phyloP scores from a whole-genome alignment of 306 rosid genomes.

The Sophora flavescens region DNA sequence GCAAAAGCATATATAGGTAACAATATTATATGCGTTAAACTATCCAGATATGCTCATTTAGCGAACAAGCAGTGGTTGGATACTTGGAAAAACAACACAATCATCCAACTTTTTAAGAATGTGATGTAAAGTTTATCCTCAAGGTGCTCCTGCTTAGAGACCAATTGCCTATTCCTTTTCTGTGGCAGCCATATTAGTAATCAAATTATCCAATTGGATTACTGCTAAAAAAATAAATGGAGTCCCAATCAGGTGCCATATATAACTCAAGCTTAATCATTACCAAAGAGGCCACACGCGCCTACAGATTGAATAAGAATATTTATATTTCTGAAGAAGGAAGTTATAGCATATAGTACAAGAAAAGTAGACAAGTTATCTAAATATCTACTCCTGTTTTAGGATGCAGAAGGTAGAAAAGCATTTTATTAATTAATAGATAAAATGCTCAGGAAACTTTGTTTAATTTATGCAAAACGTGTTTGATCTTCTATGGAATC shows the following conservation, averaged over 20 bases:
- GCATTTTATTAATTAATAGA: neutral
- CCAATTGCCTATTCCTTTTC: neutral
- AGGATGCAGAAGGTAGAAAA: neutral
- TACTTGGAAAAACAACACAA: conserved; percentile 17
- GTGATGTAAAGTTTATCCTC: conserved; percentile 54
- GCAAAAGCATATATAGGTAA: conserved; percentile 23
- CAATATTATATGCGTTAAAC: conserved; percentile 11
- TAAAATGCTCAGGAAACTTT: neutral
- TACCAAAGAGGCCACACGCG: neutral
- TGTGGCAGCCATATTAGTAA: neutral
- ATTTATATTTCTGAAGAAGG: neutral
- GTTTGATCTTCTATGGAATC: neutral
- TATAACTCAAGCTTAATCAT: neutral
- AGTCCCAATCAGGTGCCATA: neutral
- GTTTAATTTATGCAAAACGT: neutral
- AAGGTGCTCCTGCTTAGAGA: neutral
- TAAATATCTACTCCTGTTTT: neutral
- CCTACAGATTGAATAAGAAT: neutral
- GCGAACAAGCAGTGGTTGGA: conserved; percentile 20
- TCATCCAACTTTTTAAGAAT: conserved; percentile 30
- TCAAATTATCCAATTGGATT: conserved; percentile 13
- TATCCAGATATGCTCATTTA: conserved; percentile 5
- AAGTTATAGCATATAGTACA: neutral
- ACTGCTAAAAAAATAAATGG: neutral
- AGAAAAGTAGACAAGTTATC: neutral